These are phyloP conservation scores for Penicillium roqueforti DNA, from an alignment of 495 filamentous ascomycete species.

Conservation along the genomic window DNA sequence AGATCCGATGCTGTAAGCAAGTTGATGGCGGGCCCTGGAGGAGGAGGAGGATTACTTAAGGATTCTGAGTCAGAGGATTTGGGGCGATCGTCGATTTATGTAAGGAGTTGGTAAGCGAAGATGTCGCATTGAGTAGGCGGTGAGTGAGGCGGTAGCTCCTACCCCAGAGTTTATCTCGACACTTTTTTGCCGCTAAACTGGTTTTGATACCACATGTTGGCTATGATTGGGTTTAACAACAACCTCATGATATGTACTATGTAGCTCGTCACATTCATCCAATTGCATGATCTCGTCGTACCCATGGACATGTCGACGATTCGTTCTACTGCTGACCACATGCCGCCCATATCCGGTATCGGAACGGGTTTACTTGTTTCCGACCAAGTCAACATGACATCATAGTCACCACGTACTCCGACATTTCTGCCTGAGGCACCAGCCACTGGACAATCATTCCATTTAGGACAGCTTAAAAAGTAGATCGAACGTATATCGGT, in stretches of 20 bases:
- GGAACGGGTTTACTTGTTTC: background rate
- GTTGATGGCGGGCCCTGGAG: constrained; percentile 8
- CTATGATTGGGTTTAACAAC: background rate
- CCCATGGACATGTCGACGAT: background rate
- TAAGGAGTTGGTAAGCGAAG: constrained; percentile 10
- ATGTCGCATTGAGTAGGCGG: constrained; percentile 10
- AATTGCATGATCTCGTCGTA: background rate
- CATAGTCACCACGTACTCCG: background rate
- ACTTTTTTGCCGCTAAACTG: background rate
- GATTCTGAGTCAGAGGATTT: constrained; percentile 7
- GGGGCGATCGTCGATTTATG: constrained; percentile 5
- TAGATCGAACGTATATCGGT: background rate
- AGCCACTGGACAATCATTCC: background rate
- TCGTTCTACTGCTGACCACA: background rate
- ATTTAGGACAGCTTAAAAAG: background rate
- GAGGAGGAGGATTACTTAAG: constrained; percentile 26
- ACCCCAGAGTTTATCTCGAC: background rate
- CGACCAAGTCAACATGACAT: background rate
- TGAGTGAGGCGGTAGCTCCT: background rate
- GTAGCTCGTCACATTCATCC: background rate
- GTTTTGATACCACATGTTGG: background rate
- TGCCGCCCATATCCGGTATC: background rate
- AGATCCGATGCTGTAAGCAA: constrained; percentile 29
- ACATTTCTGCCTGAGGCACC: background rate
- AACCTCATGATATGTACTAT: background rate